Evolutionary conservation across 129 eudicot genomes (phyloP), one percentile per base, ranked within the genome.

Genomic region (Artemisia argyi): DNA sequence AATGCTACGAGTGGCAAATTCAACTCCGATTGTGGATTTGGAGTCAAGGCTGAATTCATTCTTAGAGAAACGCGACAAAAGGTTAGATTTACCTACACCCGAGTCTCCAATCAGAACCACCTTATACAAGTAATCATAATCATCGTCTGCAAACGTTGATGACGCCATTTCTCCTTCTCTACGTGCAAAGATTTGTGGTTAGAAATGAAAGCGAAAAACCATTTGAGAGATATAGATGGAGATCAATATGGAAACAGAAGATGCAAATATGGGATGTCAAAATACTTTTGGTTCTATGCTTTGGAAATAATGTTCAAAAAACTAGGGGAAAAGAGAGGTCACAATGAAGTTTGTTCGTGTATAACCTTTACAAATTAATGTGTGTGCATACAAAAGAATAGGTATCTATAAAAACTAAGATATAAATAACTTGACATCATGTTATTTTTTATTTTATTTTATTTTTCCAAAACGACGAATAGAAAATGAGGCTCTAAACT

Each of bases 31-130:
- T n/a, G 82, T 78, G 46, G 82, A 78, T 50, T 71, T 71, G 28
- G 82, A 78, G 59, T 78, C 82, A 8, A 78, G 82, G 73, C 82
- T 78, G 77, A 78, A 78, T 64, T 78, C 82, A 60, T 78, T 78
- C 68, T 78, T 78, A 12, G 82, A 71, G 61, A 78, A 78, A 26
- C 82, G 67, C 1, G 77, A 78, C 72, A 78, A 54, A 71, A 78
- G 77, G 4, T 78, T 77, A 56, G 82, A 71, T 78, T 78, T 78
- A 55, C 82, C 82, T 1, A 78, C 82, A 46, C 82, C 77, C 12
- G 82, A 78, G 56, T 78, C 82, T 0, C 82, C 82, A 9, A 78
- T 78, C 59, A 78, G 20, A 46, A 78, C 77, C 7, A 78, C 77
- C 77, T 78, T 78, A 64, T 44, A 78, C 62, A 78, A 78, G 12